Evolutionary conservation across 306 rosid species (phyloP).

Genomic region (Fragaria vesca): DNA sequence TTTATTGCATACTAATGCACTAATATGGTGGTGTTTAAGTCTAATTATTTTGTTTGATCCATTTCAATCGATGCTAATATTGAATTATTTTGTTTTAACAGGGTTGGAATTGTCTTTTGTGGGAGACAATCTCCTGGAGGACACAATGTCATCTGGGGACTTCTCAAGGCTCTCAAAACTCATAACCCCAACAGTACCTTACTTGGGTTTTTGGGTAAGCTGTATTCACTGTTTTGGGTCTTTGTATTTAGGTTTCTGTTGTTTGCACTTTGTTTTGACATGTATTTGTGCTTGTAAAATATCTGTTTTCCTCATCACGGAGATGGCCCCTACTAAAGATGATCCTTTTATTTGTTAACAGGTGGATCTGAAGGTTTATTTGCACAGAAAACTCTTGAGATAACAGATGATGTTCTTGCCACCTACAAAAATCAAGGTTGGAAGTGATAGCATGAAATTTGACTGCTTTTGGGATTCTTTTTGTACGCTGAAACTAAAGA

Average conservation of each 20-base stretch:
- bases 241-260: conserved; percentile 3
- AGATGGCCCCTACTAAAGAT: conserved; percentile 14
- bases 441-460: conserved; percentile 18
- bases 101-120: conserved; percentile 92
- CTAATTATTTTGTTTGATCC: not conserved
- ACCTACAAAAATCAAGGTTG: conserved; percentile 95
- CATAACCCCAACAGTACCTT: conserved; percentile 73
- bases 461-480: not conserved
- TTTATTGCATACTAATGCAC: not conserved
- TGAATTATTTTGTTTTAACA: conserved; percentile 18
- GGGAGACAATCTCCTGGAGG: conserved; percentile 99
- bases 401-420: conserved; percentile 68
- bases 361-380: conserved; percentile 98
- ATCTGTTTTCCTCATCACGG: not conserved
- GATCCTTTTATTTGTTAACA: conserved; percentile 29
- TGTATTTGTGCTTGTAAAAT: not conserved
- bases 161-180: conserved; percentile 66
- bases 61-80: not conserved
- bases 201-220: conserved; percentile 87
- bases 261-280: not conserved
- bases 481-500: not conserved
- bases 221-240: not conserved
- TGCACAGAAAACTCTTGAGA: conserved; percentile 88
- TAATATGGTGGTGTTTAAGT: not conserved
- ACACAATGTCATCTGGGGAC: conserved; percentile 97